Conservation (phyloP, 2,329 filamentous ascomycete species). For the Endocalyx cinctus region DNA sequence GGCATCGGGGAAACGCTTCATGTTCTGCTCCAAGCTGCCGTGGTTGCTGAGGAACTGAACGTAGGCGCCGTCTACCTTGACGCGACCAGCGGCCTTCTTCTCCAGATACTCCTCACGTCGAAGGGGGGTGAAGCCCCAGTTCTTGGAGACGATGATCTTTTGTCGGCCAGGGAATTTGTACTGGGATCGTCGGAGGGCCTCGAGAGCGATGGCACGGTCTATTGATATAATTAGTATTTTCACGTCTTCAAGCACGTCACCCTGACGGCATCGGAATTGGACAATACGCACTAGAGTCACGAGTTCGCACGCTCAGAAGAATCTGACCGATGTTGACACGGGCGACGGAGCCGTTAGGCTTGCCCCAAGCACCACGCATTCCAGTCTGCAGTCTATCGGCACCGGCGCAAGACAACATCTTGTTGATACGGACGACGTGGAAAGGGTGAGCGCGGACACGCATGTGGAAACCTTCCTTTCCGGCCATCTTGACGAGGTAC, state of each 20-base stretch:
- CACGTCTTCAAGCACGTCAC: slow-evolving; percentile 20
- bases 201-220: slow-evolving; percentile 90
- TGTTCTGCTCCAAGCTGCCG: slow-evolving; percentile 79
- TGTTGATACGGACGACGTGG: slow-evolving; percentile 99
- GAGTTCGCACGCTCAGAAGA: slow-evolving; percentile 93
- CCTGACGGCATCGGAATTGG: neutral
- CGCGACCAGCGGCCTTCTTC: slow-evolving; percentile 86
- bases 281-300: slow-evolving; percentile 73
- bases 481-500: slow-evolving; percentile 71
- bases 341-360: slow-evolving; percentile 97
- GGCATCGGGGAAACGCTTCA: slow-evolving; percentile 91
- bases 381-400: slow-evolving; percentile 99
- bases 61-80: slow-evolving; percentile 98
- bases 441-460: slow-evolving; percentile 90
- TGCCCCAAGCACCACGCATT: slow-evolving; percentile 99
- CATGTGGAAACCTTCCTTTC: slow-evolving; percentile 72
- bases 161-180: slow-evolving; percentile 99
- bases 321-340: slow-evolving; percentile 99
- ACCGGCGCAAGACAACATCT: slow-evolving; percentile 99
- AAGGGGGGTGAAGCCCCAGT: slow-evolving; percentile 99
- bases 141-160: slow-evolving; percentile 99
- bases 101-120: slow-evolving; percentile 95
- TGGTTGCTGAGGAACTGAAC: slow-evolving; percentile 98
- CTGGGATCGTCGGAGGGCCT: slow-evolving; percentile 98
- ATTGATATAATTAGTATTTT: too few species aligned